Percentiles rank a stretch among this genome's conserved stretches.
phyloP scores from a whole-genome alignment of 2,329 filamentous ascomycete genomes.

The Cercospora sp. region DNA sequence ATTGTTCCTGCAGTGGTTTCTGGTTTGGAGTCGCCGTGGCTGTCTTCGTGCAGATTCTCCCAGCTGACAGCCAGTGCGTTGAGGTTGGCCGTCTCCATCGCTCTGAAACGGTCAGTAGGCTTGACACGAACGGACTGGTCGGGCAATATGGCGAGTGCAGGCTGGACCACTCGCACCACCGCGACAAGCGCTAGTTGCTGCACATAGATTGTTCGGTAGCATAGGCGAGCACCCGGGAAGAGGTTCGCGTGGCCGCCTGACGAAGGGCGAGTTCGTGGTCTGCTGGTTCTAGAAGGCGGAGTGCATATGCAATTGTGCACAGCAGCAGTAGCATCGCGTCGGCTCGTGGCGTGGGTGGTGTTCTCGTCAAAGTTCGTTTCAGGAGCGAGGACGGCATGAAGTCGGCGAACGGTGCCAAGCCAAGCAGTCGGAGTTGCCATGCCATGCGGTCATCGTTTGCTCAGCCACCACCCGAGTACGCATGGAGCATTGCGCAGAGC shows the following conservation, averaged over 20 bases:
- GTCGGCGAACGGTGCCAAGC: neutral
- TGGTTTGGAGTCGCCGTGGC: neutral
- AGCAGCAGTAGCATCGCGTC: neutral
- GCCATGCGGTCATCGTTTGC: neutral
- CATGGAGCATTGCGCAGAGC: neutral
- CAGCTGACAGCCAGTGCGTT: neutral
- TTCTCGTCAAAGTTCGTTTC: neutral
- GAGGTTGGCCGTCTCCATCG: neutral
- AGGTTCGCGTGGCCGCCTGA: neutral
- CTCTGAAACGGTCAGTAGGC: neutral
- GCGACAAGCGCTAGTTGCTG: neutral
- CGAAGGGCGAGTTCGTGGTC: neutral
- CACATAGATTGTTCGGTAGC: conserved; percentile 6
- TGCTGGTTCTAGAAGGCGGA: neutral
- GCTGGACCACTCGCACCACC: neutral
- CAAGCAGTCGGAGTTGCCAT: neutral
- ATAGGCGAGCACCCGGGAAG: neutral
- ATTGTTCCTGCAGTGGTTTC: neutral
- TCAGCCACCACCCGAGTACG: neutral
- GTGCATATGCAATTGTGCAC: neutral
- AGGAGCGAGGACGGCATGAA: neutral
- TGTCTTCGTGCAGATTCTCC: neutral
- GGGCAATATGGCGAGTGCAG: neutral
- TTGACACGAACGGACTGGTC: neutral
- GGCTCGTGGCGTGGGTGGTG: neutral